Evolutionary conservation across 371 early-diverging fungal genomes (phyloP).

Genomic region (Choanephora cucurbitarum): DNA sequence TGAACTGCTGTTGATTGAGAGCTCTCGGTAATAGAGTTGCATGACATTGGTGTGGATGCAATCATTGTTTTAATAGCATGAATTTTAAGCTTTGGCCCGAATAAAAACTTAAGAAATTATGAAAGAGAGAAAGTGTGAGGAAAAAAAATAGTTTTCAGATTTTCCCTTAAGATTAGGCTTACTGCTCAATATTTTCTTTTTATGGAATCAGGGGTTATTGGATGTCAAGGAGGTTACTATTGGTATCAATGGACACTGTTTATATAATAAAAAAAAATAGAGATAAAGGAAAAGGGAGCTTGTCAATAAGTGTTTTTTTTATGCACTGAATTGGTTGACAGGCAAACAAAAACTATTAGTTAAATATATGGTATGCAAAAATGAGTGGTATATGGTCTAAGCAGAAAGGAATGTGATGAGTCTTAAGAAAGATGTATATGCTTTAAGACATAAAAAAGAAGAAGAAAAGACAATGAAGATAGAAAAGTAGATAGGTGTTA

Average conservation of each 20-base stretch:
- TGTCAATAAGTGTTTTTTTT: neutral
- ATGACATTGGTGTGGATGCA: neutral
- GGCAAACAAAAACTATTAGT: neutral
- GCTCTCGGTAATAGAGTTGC: neutral
- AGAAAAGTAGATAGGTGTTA: neutral
- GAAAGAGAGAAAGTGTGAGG: too few species aligned
- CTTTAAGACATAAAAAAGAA: neutral
- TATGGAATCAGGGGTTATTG: too few species aligned
- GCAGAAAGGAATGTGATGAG: neutral
- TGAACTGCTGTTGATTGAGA: constrained; percentile 24
- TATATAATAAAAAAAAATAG: too few species aligned
- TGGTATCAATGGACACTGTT: too few species aligned
- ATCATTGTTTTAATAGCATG: neutral
- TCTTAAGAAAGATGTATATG: neutral
- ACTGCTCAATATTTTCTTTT: too few species aligned
- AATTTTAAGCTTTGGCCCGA: neutral
- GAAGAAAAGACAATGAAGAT: neutral
- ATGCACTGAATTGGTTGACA: neutral
- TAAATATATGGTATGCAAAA: neutral
- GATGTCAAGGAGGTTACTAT: too few species aligned
- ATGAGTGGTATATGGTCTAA: neutral
- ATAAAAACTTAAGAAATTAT: neutral
- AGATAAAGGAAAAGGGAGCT: too few species aligned
- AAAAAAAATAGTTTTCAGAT: too few species aligned
- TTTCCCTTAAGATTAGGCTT: too few species aligned